Percentiles rank a stretch among this genome's conserved stretches.
These are phyloP conservation scores for Pleurotus pulmonarius DNA, from an alignment of 768 basidiomycete genomes.

Conservation along the genomic window DNA sequence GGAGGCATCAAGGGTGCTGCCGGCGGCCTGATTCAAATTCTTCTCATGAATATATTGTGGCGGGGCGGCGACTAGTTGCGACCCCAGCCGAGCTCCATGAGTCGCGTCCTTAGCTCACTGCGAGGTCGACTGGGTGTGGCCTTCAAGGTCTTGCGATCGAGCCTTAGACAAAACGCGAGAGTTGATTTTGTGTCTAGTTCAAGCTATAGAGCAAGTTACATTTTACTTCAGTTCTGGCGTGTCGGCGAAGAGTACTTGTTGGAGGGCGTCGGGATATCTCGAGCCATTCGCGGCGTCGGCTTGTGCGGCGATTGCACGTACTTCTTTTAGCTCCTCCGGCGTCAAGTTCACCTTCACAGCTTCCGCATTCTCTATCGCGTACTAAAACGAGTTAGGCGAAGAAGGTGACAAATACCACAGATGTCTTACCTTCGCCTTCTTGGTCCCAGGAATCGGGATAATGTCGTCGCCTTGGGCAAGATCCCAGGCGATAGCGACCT, in stretches of 20 bases:
- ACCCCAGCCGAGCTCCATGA: too few species aligned
- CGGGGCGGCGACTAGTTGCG: too few species aligned
- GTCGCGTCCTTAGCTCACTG: too few species aligned
- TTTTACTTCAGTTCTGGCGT: slow-evolving; percentile 14
- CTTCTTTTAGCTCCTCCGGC: slow-evolving; percentile 18
- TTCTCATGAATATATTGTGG: too few species aligned
- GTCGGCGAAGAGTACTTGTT: slow-evolving; percentile 15
- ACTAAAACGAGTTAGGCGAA: slow-evolving; percentile 13
- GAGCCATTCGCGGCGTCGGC: slow-evolving; percentile 17
- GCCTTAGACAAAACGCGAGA: too few species aligned
- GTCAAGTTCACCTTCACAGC: slow-evolving; percentile 18
- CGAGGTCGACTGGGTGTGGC: too few species aligned
- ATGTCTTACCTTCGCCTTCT: slow-evolving; percentile 23
- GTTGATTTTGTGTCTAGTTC: too few species aligned
- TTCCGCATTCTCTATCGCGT: slow-evolving; percentile 29
- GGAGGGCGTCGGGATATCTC: slow-evolving; percentile 15
- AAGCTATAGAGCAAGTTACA: too few species aligned
- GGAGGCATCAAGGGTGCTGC: too few species aligned
- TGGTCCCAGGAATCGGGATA: slow-evolving; percentile 34
- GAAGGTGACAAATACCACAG: slow-evolving; percentile 1
- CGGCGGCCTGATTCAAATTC: too few species aligned
- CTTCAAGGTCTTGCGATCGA: too few species aligned
- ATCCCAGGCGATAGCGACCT: slow-evolving; percentile 37
- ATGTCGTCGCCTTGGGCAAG: slow-evolving; percentile 32
- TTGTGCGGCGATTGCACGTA: slow-evolving; percentile 20